Percentiles rank a stretch among this genome's conserved stretches.
phyloP scores from a whole-genome alignment of 352 stramenopile genomes.

The Phytophthora pisi region DNA sequence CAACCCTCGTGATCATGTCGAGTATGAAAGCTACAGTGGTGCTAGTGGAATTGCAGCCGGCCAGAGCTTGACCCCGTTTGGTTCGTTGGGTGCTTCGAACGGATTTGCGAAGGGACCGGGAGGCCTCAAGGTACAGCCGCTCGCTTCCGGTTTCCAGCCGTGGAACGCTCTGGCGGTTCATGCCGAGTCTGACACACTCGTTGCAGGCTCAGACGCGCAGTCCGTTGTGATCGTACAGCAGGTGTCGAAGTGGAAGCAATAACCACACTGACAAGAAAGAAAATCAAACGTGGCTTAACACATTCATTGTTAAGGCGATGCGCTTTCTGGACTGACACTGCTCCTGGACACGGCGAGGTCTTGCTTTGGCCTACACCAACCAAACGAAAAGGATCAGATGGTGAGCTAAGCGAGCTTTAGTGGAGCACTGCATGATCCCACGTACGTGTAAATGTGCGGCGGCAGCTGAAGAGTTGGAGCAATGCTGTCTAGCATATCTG shows the following conservation, averaged over 20 bases:
- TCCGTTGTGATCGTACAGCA: conserved; percentile 72
- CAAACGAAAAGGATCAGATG: neutral
- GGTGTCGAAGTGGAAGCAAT: conserved; percentile 51
- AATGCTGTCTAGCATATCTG: conserved; percentile 60
- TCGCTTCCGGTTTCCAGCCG: conserved; percentile 49
- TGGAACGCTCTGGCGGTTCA: conserved; percentile 77
- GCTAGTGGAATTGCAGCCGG: conserved; percentile 6
- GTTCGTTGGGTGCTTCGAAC: conserved; percentile 18
- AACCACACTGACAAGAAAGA: conserved; percentile 12
- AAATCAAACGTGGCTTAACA: conserved; percentile 17
- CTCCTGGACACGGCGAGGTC: neutral
- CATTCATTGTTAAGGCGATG: conserved; percentile 14
- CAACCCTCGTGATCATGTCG: conserved; percentile 50
- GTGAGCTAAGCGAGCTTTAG: neutral
- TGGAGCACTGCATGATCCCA: neutral
- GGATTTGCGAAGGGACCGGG: conserved; percentile 19
- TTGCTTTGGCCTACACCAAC: conserved; percentile 8
- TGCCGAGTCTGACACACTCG: conserved; percentile 72
- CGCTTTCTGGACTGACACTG: neutral
- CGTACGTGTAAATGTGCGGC: conserved; percentile 52
- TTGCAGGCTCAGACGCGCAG: conserved; percentile 79
- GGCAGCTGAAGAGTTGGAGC: conserved; percentile 55
- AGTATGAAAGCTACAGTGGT: conserved; percentile 53
- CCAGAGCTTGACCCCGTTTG: conserved; percentile 17
- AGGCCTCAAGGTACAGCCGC: conserved; percentile 44